phyloP scores from a whole-genome alignment of 2,329 filamentous ascomycete species.

The Clarireedia hainanense region DNA sequence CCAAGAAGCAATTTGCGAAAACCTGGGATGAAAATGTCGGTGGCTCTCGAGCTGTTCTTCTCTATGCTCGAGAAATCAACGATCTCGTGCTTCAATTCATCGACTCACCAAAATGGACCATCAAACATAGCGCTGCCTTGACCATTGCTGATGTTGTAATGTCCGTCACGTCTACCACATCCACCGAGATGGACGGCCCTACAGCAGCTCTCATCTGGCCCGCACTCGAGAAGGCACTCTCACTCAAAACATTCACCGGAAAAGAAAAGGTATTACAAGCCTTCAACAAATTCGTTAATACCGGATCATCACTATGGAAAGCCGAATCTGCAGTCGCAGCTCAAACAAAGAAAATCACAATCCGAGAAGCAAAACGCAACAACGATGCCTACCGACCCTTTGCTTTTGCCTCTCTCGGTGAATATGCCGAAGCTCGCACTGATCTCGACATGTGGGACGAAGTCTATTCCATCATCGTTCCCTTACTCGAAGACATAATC shows the following conservation, averaged over 20 bases:
- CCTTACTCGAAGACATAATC: slow-evolving; percentile 50
- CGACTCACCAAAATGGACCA: slow-evolving; percentile 76
- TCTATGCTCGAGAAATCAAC: slow-evolving; percentile 80
- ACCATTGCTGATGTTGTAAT: slow-evolving; percentile 67
- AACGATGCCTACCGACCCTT: slow-evolving; percentile 77
- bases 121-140: slow-evolving; percentile 82
- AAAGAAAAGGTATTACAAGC: slow-evolving; percentile 80
- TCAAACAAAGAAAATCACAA: slow-evolving; percentile 69
- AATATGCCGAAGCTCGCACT: slow-evolving; percentile 58
- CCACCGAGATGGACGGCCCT: slow-evolving; percentile 44
- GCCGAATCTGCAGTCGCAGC: slow-evolving; percentile 45
- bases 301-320: slow-evolving; percentile 51
- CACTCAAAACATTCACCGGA: slow-evolving; percentile 84
- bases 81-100: slow-evolving; percentile 59
- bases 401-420: slow-evolving; percentile 64
- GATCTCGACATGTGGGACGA: slow-evolving; percentile 65
- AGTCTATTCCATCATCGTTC: slow-evolving; percentile 54
- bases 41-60: slow-evolving; percentile 68
- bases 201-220: slow-evolving; percentile 69
- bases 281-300: slow-evolving; percentile 69
- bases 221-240: slow-evolving; percentile 69
- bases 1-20: slow-evolving; percentile 69
- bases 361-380: slow-evolving; percentile 86
- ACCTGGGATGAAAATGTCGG: slow-evolving; percentile 91
- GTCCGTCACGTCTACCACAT: slow-evolving; percentile 49